Base-by-base conservation (phyloP, 306 rosid species). In the Arachis hypogaea region DNA sequence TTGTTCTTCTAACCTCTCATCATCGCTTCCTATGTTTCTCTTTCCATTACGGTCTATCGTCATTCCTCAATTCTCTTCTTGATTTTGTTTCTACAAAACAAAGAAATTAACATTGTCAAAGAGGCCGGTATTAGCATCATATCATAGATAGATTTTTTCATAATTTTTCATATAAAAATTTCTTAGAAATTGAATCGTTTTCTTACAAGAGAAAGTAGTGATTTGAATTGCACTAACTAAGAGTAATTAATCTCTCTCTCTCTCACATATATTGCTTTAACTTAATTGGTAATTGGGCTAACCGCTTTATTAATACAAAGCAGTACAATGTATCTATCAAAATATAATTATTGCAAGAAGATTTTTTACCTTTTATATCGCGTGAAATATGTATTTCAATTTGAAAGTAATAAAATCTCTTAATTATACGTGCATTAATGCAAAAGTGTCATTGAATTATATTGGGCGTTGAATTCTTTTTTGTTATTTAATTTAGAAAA, bases 1-100 rank as follows among this genome's bases (percentile, higher is more conserved):
- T 28, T 28, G 44, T 10, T 44, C 62, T 63, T 58, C 76, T 11
- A 10, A 44, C 11, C 18, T 5, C 10, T 51, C 22, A 10, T 12
- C 52, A 10, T 11, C 55, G 3, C 12, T 11, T 1, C 42, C 69
- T 42, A 9, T 61, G 14, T 29, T 28, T 43, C 9, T 11, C 28
- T 63, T 16, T 2, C 40, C 6, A 33, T 36, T 9, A 33, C 46
- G 9, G 6, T 69, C 71, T 49, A 49, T 40, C 85, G 73, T 51
- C 85, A 78, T 77, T 67, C 51, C 57, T 54, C 44, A 56, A 11
- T 47, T 57, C 47, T 63, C 5, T 47, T 9, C 5, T 47, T 9
- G 16, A 7, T 43, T 16, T 4, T 67, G 22, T 67, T 29, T 59
- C 42, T 59, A 22, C 7, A 71, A 71, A 72, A 60, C n/a, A 14